Evolutionary conservation across 257 asterid genomes (phyloP).

Genomic region (Ajuga chamaepitys): DNA sequence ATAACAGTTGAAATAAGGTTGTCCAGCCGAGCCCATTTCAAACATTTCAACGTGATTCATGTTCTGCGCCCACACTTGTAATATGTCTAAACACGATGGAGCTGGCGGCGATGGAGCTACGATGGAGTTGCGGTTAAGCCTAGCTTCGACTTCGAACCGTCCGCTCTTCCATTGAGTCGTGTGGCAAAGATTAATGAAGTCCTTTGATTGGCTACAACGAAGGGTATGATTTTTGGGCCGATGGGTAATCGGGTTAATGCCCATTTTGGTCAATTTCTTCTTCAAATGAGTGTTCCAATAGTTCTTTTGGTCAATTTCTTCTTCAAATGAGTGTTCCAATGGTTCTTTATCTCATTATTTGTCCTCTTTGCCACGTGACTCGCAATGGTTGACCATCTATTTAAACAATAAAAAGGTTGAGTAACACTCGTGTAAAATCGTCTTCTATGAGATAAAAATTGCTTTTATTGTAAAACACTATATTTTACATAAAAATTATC

Average conservation of each 20-base stretch:
- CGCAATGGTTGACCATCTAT: slow-evolving; percentile 32
- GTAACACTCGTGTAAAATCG: too few relatives aligned
- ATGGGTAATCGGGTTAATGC: slow-evolving; percentile 33
- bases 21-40: not conserved
- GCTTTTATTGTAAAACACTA: too few relatives aligned
- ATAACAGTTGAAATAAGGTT: not conserved
- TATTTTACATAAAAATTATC: too few relatives aligned
- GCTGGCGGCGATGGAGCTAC: not conserved
- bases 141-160: slow-evolving; percentile 34
- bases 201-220: not conserved
- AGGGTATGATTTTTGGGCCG: slow-evolving; percentile 15
- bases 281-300: slow-evolving; percentile 30
- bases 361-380: slow-evolving; percentile 24
- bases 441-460: too few relatives aligned
- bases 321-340: slow-evolving; percentile 29
- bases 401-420: too few relatives aligned
- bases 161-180: slow-evolving; percentile 40
- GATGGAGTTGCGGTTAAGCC: slow-evolving; percentile 17
- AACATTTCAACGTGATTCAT: not conserved
- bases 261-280: slow-evolving; percentile 23
- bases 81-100: slow-evolving; percentile 25
- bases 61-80: slow-evolving; percentile 25
- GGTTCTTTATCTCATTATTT: slow-evolving; percentile 33
- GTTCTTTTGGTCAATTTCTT: slow-evolving; percentile 24
- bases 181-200: slow-evolving; percentile 17